Conservation (phyloP, 345 rosid genomes). For the Mallotus nudiflorus region DNA sequence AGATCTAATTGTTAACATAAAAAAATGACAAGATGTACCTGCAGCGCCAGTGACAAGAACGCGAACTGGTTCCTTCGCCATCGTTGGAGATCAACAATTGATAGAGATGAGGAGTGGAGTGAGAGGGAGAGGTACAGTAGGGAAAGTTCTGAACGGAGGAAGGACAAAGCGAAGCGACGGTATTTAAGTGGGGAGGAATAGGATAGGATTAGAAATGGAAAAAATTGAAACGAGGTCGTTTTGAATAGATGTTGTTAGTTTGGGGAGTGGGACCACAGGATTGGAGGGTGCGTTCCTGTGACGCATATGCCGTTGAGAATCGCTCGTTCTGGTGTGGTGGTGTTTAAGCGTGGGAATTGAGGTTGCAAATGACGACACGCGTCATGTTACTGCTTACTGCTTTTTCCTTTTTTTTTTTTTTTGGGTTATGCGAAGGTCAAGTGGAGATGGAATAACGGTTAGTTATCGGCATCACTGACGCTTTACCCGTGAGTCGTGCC, state of each 20-base stretch:
- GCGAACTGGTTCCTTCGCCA: conserved; percentile 95
- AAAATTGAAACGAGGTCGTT: neutral
- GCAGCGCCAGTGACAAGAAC: conserved; percentile 99
- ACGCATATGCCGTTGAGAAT: conserved; percentile 23
- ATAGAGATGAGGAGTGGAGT: neutral
- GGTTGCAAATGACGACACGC: conserved; percentile 14
- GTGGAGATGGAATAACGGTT: too few relatives aligned
- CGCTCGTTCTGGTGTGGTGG: conserved; percentile 2
- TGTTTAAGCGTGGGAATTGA: neutral
- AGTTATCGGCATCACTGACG: too few relatives aligned
- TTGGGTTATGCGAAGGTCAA: too few relatives aligned
- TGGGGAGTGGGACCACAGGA: neutral
- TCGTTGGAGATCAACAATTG: conserved; percentile 36
- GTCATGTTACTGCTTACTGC: neutral
- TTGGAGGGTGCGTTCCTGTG: neutral
- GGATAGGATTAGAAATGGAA: neutral
- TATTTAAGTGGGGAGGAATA: conserved; percentile 6
- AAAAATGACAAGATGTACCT: conserved; percentile 42
- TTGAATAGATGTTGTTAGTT: neutral
- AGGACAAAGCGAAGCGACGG: neutral
- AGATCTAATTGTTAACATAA: conserved; percentile 5
- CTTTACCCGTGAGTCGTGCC: too few relatives aligned
- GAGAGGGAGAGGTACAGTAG: neutral
- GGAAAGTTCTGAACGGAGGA: neutral
- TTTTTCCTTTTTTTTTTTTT: too few relatives aligned